Evolutionary conservation across 1,139 yeast genomes (phyloP).

Genomic region (Torulaspora pretoriensis): DNA sequence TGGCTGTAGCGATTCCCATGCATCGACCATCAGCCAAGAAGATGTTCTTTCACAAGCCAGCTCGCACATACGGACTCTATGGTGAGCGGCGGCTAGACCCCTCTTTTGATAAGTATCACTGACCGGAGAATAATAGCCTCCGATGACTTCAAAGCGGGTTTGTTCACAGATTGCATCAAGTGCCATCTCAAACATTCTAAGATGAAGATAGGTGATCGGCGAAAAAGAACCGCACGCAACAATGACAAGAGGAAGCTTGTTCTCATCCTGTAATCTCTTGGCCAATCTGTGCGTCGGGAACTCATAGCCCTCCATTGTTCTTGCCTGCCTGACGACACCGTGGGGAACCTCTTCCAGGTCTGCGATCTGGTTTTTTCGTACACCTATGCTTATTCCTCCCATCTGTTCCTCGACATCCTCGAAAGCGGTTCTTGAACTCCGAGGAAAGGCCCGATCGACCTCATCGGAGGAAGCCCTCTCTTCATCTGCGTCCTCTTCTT

Average conservation of each 20-base stretch:
- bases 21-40: constrained; percentile 98
- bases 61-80: constrained; percentile 96
- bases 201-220: constrained; percentile 88
- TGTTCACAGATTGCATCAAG: constrained; percentile 89
- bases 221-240: constrained; percentile 98
- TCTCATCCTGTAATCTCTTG: constrained; percentile 62
- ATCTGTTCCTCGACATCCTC: constrained; percentile 11
- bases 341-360: constrained; percentile 96
- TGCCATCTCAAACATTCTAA: constrained; percentile 98
- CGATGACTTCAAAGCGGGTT: constrained; percentile 90
- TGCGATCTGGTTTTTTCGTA: constrained; percentile 71
- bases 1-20: constrained; percentile 96
- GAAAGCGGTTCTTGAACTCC: constrained; percentile 1
- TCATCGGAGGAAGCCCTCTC: constrained; percentile 9
- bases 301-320: constrained; percentile 55
- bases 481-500: constrained; percentile 7
- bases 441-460: constrained; percentile 4
- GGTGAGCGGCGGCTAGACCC: constrained; percentile 83
- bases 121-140: constrained; percentile 97
- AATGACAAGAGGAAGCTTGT: constrained; percentile 82
- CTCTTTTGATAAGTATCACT: constrained; percentile 89
- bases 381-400: constrained; percentile 31
- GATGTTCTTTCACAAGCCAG: constrained; percentile 95
- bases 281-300: constrained; percentile 88
- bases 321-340: constrained; percentile 85